These are phyloP conservation scores for Ascochyta clinopodiicola DNA, from an alignment of 2,329 filamentous ascomycete species.

Conservation along the genomic window DNA sequence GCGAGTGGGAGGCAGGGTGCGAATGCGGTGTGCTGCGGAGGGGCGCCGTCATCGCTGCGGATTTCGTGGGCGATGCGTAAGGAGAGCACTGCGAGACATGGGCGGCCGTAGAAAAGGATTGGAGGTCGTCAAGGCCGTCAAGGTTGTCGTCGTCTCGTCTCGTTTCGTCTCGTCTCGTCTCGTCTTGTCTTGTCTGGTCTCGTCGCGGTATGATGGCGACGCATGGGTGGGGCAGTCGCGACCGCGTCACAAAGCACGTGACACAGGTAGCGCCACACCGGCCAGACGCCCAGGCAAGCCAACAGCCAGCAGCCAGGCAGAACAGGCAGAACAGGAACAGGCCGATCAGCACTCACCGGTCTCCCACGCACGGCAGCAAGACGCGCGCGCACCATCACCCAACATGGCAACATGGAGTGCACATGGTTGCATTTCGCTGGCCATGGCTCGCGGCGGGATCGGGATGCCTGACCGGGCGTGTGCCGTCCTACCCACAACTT, in stretches of 20 bases:
- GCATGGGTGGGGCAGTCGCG: conserved; percentile 4
- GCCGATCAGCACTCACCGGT: neutral
- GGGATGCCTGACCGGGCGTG: conserved; percentile 9
- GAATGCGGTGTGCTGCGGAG: conserved; percentile 33
- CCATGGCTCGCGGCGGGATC: neutral
- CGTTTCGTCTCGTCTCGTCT: too few species aligned
- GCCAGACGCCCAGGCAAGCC: neutral
- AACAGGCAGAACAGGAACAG: too few species aligned
- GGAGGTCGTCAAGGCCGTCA: neutral
- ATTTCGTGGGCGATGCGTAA: neutral
- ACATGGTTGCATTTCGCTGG: neutral
- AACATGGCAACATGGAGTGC: too few species aligned
- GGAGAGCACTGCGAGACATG: neutral
- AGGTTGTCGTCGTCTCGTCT: too few species aligned
- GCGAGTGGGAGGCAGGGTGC: neutral
- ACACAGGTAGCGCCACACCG: neutral
- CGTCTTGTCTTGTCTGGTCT: too few species aligned
- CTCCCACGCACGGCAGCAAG: neutral
- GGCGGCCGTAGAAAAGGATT: neutral
- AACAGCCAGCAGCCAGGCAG: too few species aligned
- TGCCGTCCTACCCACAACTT: conserved; percentile 9
- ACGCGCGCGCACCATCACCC: neutral
- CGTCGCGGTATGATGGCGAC: neutral
- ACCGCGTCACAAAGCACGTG: conserved; percentile 7
- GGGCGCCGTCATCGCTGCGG: conserved; percentile 35